phyloP scores from a whole-genome alignment of 1,139 yeast species.

The Hanseniaspora sp. region DNA sequence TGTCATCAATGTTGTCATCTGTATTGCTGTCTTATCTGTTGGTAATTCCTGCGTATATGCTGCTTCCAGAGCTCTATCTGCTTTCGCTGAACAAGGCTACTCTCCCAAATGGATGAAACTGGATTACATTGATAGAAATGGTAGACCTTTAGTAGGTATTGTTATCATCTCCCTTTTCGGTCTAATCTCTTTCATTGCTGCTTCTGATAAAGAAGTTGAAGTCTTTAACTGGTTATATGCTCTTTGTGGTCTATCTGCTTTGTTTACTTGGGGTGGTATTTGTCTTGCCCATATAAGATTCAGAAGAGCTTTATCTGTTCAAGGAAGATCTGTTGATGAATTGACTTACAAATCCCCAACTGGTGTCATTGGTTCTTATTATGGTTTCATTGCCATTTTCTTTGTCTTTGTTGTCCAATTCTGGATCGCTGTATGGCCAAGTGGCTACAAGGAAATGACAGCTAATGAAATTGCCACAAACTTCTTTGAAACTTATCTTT shows the following conservation, averaged over 20 bases:
- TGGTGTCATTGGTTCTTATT: constrained; percentile 45
- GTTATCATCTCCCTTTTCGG: constrained; percentile 42
- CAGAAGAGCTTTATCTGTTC: constrained; percentile 13
- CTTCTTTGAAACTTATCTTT: constrained; percentile 54
- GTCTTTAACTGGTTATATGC: no score
- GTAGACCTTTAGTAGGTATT: constrained; percentile 38
- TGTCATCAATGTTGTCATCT: constrained; percentile 41
- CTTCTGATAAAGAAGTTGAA: constrained; percentile 29
- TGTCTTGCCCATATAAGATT: no score
- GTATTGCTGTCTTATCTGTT: constrained; percentile 54
- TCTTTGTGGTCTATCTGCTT: no score
- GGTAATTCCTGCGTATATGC: constrained; percentile 60
- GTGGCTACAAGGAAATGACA: constrained; percentile 33
- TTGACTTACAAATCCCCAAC: constrained; percentile 45
- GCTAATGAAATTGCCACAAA: constrained; percentile 42
- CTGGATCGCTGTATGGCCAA: constrained; percentile 70
- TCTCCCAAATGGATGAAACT: constrained; percentile 16
- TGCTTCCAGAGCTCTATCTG: constrained; percentile 54
- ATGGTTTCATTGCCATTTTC: constrained; percentile 38
- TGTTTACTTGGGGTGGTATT: no score
- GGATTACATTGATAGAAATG: constrained; percentile 13
- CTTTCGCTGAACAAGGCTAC: constrained; percentile 54
- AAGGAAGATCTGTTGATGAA: constrained; percentile 45
- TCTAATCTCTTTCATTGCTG: constrained; percentile 48
- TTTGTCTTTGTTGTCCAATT: constrained; percentile 49